phyloP scores from a whole-genome alignment of 805 yeast species.

The Metschnikowia lachancei region DNA sequence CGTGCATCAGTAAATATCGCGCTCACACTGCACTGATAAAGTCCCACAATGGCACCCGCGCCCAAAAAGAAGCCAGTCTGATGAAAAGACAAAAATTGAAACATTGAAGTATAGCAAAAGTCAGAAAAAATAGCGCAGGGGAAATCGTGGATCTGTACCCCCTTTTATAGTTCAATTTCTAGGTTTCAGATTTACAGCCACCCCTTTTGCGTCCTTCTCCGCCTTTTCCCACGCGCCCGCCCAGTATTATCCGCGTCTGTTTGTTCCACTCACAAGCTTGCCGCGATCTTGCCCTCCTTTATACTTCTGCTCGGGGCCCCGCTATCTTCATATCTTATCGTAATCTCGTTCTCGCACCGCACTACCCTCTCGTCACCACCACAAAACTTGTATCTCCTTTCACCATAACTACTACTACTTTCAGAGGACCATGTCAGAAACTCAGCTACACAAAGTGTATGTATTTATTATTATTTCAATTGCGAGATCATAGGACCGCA shows the following conservation, averaged over 20 bases:
- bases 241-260: background rate
- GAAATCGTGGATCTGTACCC: background rate
- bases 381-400: background rate
- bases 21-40: background rate
- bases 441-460: conserved; percentile 13
- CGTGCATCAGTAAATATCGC: too few species aligned
- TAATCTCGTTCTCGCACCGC: background rate
- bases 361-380: conserved; percentile 5
- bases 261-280: background rate
- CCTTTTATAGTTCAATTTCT: background rate
- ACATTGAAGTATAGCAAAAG: background rate
- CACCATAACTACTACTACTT: background rate
- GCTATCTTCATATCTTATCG: conserved; percentile 6
- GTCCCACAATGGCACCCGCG: background rate
- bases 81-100: background rate
- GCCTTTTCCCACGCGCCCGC: background rate
- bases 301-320: background rate
- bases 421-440: conserved; percentile 8
- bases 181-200: background rate
- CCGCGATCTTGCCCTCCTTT: background rate
- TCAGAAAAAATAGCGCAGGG: background rate
- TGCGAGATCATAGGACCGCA: too few species aligned
- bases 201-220: background rate
- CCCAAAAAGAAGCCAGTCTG: background rate
- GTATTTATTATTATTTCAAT: background rate